Conservation (phyloP, 345 rosid genomes). For the Nephelium lappaceum region DNA sequence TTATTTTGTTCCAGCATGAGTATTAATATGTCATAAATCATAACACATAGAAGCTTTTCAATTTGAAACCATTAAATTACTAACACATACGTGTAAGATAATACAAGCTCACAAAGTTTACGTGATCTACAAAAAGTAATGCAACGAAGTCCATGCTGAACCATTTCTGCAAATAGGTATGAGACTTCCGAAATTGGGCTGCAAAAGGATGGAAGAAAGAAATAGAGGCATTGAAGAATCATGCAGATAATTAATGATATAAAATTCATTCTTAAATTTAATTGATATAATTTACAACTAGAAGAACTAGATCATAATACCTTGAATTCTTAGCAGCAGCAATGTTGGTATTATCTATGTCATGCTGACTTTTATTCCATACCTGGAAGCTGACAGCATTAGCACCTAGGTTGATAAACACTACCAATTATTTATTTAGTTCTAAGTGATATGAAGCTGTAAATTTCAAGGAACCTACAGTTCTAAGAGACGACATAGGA, state of each 20-base stretch:
- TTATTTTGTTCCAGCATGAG: conserved; percentile 16
- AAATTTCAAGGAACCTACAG: conserved; percentile 38
- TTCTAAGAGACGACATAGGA: conserved; percentile 40
- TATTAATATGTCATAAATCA: conserved; percentile 1
- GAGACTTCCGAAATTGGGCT: conserved; percentile 83
- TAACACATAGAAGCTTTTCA: conserved; percentile 8
- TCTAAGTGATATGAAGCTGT: conserved; percentile 5
- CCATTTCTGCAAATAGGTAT: conserved; percentile 87
- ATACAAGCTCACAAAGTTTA: conserved; percentile 87
- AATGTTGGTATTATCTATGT: conserved; percentile 30
- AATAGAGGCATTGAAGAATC: conserved; percentile 8
- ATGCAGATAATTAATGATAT: conserved; percentile 14
- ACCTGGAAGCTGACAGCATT: conserved; percentile 47
- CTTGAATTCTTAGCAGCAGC: conserved; percentile 43
- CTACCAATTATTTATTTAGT: conserved; percentile 6
- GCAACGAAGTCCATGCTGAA: conserved; percentile 96
- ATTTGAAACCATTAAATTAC: conserved; percentile 12
- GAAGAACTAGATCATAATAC: conserved; percentile 30
- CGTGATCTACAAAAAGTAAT: conserved; percentile 92
- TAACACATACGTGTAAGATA: conserved; percentile 74
- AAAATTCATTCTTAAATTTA: neutral
- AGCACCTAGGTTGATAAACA: conserved; percentile 23
- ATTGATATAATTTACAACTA: neutral
- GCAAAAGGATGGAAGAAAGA: conserved; percentile 29
- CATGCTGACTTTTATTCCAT: conserved; percentile 30